Conservation (phyloP, 2,329 filamentous ascomycete genomes). For the Capronia epimyces region DNA sequence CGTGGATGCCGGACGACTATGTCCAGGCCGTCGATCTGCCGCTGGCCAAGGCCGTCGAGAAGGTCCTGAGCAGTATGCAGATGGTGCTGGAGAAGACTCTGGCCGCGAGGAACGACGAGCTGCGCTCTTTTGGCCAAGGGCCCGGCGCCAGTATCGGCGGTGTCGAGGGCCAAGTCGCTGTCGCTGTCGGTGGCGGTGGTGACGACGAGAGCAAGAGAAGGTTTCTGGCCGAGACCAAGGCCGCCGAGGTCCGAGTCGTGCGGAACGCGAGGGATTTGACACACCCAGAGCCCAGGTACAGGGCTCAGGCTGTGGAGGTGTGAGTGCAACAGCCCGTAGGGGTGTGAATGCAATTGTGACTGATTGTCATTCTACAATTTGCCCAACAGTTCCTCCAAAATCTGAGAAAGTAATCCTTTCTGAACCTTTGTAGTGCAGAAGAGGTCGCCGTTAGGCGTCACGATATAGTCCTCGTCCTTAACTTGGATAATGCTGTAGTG, state of each 20-base stretch:
- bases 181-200: conserved; percentile 7
- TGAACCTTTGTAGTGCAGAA: conserved; percentile 84
- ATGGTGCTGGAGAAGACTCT: conserved; percentile 66
- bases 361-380: too few species aligned
- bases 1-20: conserved; percentile 73
- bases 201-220: conserved; percentile 50
- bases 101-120: conserved; percentile 59
- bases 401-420: conserved; percentile 88
- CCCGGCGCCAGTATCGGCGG: conserved; percentile 19
- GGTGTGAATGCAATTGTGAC: too few species aligned
- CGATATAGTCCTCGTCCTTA: conserved; percentile 94
- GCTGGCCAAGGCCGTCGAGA: conserved; percentile 75
- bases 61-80: conserved; percentile 90
- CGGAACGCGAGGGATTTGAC: conserved; percentile 65
- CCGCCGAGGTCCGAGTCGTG: conserved; percentile 81
- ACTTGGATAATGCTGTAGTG: too few species aligned
- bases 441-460: conserved; percentile 89
- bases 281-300: conserved; percentile 60
- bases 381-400: conserved; percentile 85
- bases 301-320: conserved; percentile 43
- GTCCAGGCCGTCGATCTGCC: conserved; percentile 67
- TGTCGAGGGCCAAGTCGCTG: conserved; percentile 25
- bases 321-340: background rate
- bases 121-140: conserved; percentile 40
- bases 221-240: conserved; percentile 69